phyloP scores from a whole-genome alignment of 1,284 basidiomycete species.

The Afroboletus lepidellus region DNA sequence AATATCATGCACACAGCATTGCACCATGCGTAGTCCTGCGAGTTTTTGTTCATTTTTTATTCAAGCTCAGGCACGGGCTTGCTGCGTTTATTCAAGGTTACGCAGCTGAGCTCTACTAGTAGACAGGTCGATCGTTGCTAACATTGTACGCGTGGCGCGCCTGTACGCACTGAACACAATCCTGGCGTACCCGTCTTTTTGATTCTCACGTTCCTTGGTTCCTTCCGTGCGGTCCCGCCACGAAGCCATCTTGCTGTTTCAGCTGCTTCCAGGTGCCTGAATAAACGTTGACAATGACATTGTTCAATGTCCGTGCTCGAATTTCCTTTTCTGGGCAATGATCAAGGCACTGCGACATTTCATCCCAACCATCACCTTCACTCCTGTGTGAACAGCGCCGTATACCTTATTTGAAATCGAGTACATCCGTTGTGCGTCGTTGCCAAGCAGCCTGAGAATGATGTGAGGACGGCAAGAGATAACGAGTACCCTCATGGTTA shows the following conservation, averaged over 20 bases:
- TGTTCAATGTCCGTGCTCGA: conserved; percentile 1
- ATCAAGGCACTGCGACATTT: background rate
- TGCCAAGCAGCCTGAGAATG: background rate
- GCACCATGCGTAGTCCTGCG: background rate
- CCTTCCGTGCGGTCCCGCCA: background rate
- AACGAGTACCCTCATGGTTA: background rate
- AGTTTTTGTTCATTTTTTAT: background rate
- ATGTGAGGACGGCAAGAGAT: background rate
- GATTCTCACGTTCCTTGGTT: background rate
- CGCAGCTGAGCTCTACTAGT: background rate
- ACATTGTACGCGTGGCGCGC: background rate
- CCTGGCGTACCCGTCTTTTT: background rate
- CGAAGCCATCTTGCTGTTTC: background rate
- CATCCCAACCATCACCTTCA: background rate
- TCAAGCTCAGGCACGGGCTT: background rate
- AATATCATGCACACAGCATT: background rate
- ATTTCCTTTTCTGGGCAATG: background rate
- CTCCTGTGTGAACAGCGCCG: background rate
- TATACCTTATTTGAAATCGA: conserved; percentile 3
- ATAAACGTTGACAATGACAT: background rate
- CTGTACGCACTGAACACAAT: background rate
- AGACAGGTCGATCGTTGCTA: background rate
- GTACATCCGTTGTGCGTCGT: background rate
- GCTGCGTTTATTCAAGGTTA: background rate
- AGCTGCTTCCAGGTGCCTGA: no score